Evolutionary conservation across 1,284 basidiomycete genomes (phyloP).

Genomic region (Apiotrichum laibachii): DNA sequence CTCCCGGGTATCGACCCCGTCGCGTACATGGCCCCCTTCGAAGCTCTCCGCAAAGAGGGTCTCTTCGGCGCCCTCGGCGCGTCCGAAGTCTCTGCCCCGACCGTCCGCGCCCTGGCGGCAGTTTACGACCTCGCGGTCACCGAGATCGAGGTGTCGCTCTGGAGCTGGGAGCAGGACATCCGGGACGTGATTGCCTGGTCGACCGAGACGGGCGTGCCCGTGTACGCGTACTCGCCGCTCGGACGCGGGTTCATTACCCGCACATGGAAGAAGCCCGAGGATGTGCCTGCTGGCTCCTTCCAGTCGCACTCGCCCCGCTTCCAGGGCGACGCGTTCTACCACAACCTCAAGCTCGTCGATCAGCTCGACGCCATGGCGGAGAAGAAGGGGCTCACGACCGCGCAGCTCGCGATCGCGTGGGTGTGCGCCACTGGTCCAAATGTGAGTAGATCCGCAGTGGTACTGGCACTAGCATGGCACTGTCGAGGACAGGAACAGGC

Average conservation of each 20-base stretch:
- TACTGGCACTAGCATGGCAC: too few species aligned
- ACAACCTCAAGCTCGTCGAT: slow-evolving; percentile 61
- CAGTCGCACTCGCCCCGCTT: slow-evolving; percentile 38
- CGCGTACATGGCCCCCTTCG: slow-evolving; percentile 12
- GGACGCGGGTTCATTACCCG: slow-evolving; percentile 62
- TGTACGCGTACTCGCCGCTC: slow-evolving; percentile 62
- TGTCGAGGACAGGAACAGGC: too few species aligned
- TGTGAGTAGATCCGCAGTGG: slow-evolving; percentile 27
- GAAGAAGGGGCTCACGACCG: slow-evolving; percentile 57
- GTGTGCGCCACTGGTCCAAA: slow-evolving; percentile 55
- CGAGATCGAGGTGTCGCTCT: slow-evolving; percentile 60
- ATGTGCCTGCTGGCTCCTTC: slow-evolving; percentile 55
- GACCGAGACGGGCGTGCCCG: slow-evolving; percentile 56
- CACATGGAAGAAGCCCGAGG: slow-evolving; percentile 54
- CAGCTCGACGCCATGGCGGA: slow-evolving; percentile 54
- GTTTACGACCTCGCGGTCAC: slow-evolving; percentile 51
- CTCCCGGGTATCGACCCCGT: slow-evolving; percentile 10
- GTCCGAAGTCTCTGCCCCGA: slow-evolving; percentile 28
- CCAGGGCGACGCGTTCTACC: slow-evolving; percentile 55
- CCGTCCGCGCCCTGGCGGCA: slow-evolving; percentile 1
- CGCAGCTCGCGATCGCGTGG: slow-evolving; percentile 65
- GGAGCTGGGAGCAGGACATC: slow-evolving; percentile 55
- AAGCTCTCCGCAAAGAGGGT: slow-evolving; percentile 36
- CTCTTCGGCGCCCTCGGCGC: slow-evolving; percentile 33
- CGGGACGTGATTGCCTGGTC: slow-evolving; percentile 49